Conservation (phyloP, 352 stramenopile genomes). For the Phytophthora agathidicida region DNA sequence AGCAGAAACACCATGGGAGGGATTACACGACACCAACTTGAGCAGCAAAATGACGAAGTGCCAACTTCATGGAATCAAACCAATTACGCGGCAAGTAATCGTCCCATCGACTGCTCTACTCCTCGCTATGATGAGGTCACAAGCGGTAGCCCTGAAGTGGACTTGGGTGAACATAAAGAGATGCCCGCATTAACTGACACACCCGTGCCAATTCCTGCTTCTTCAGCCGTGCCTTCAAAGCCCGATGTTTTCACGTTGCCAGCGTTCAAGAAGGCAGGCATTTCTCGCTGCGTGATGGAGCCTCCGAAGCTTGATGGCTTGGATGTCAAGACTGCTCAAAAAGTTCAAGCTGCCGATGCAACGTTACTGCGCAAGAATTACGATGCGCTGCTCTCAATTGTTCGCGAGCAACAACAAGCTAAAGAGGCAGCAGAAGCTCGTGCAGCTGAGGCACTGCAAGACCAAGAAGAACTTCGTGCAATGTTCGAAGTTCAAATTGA, state of each 20-base stretch:
- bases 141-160: neutral
- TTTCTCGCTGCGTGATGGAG: slow-evolving; percentile 36
- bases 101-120: neutral
- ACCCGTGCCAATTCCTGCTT: neutral
- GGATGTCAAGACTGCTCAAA: slow-evolving; percentile 50
- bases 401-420: slow-evolving; percentile 73
- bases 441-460: slow-evolving; percentile 49
- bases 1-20: slow-evolving; percentile 10
- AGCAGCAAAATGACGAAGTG: slow-evolving; percentile 6
- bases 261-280: slow-evolving; percentile 25
- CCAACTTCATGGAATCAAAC: neutral
- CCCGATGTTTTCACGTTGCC: slow-evolving; percentile 12
- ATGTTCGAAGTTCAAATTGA: slow-evolving; percentile 77
- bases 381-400: slow-evolving; percentile 72
- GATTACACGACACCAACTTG: slow-evolving; percentile 4
- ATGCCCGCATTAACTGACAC: neutral
- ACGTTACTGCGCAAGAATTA: slow-evolving; percentile 80
- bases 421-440: slow-evolving; percentile 57
- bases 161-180: neutral
- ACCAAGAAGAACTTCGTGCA: slow-evolving; percentile 56
- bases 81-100: slow-evolving; percentile 1
- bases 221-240: neutral
- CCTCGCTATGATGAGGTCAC: neutral
- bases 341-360: slow-evolving; percentile 66
- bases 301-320: slow-evolving; percentile 63